Conservation (phyloP, 768 basidiomycete species). For the Termitomyces eurrhizus region DNA sequence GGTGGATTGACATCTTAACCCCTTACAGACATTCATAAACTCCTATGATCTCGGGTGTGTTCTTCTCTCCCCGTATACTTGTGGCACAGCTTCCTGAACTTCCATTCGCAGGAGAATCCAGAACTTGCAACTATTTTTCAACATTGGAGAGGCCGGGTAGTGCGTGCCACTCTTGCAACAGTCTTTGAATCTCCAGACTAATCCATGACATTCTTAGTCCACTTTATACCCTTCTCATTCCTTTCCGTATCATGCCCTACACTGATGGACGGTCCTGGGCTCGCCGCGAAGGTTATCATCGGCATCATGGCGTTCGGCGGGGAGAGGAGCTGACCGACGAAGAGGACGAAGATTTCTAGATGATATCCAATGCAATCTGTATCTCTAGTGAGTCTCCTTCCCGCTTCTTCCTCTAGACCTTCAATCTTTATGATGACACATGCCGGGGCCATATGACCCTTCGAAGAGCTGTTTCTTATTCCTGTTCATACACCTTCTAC, state of each 20-base stretch:
- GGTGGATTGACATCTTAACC: not conserved
- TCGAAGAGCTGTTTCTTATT: constrained; percentile 23
- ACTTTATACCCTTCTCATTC: constrained; percentile 74
- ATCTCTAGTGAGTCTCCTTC: constrained; percentile 1
- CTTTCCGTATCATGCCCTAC: constrained; percentile 73
- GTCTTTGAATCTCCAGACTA: not conserved
- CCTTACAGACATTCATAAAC: constrained; percentile 70
- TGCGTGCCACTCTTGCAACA: constrained; percentile 36
- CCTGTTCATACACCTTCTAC: not conserved
- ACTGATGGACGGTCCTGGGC: constrained; percentile 85
- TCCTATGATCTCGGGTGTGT: constrained; percentile 85
- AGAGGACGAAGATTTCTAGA: constrained; percentile 46
- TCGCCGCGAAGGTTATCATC: constrained; percentile 57
- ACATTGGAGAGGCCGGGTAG: constrained; percentile 78
- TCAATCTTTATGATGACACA: constrained; percentile 47
- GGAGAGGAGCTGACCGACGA: constrained; percentile 92
- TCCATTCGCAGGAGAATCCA: constrained; percentile 37
- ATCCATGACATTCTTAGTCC: constrained; percentile 43
- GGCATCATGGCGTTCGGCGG: constrained; percentile 57
- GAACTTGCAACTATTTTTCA: constrained; percentile 87
- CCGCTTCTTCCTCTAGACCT: constrained; percentile 1
- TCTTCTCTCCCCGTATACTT: not conserved
- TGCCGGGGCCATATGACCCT: constrained; percentile 91
- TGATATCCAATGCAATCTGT: not conserved
- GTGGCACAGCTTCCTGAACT: not conserved